Conservation (phyloP, 139 green algal species). For the Micractinium conductrix region DNA sequence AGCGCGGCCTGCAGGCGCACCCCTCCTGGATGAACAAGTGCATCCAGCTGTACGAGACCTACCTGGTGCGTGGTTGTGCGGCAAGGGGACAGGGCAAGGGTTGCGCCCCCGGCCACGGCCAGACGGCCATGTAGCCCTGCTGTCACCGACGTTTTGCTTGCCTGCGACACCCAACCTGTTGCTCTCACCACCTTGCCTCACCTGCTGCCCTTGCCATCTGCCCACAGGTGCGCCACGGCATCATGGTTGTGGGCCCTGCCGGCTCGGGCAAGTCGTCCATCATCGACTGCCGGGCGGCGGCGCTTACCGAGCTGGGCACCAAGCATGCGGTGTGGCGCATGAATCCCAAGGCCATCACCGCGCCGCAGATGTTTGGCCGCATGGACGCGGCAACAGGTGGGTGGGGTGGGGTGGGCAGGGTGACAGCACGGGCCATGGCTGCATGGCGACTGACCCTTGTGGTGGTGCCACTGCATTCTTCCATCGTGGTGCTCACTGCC, state of each 20-base stretch:
- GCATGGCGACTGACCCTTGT: too few relatives aligned
- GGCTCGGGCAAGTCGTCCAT: conserved; percentile 91
- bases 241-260: conserved; percentile 92
- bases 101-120: too few relatives aligned
- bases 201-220: neutral
- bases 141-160: too few relatives aligned
- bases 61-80: conserved; percentile 37
- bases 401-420: too few relatives aligned
- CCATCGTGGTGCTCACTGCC: neutral
- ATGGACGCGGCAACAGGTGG: conserved; percentile 90
- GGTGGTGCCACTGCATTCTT: too few relatives aligned
- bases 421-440: too few relatives aligned
- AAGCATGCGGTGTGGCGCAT: conserved; percentile 95
- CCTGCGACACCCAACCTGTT: neutral
- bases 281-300: conserved; percentile 84
- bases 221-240: conserved; percentile 87
- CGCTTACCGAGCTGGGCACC: conserved; percentile 84
- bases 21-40: conserved; percentile 92
- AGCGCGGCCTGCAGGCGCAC: conserved; percentile 81
- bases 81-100: too few relatives aligned
- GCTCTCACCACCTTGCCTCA: neutral
- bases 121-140: too few relatives aligned
- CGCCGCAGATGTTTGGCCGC: conserved; percentile 89
- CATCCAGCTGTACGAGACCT: conserved; percentile 97
- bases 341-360: conserved; percentile 93